These are phyloP conservation scores for Cercophora newfieldiana DNA, from an alignment of 495 filamentous ascomycete species.

Conservation along the genomic window DNA sequence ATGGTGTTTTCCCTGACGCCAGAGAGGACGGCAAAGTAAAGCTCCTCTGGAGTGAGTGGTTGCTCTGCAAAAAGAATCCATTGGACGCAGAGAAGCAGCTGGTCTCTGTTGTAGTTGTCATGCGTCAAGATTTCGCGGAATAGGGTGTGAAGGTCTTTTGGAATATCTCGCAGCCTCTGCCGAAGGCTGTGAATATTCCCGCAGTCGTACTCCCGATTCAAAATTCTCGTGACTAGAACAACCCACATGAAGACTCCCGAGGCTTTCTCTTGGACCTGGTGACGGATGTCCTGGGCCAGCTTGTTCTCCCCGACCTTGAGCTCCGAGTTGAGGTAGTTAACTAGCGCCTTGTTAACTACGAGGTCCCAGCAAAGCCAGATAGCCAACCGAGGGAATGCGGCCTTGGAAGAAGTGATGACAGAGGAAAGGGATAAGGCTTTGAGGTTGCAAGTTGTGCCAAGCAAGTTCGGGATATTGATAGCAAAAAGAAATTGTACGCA, in stretches of 20 bases:
- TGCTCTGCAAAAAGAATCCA: constrained; percentile 40
- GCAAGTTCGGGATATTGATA: too few species aligned
- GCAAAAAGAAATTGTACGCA: neutral
- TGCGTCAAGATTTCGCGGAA: constrained; percentile 37
- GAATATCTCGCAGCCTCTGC: constrained; percentile 31
- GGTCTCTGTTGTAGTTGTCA: constrained; percentile 29
- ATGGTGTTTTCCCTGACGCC: constrained; percentile 16
- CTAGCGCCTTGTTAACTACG: constrained; percentile 68
- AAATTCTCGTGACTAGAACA: constrained; percentile 42
- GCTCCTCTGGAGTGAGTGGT: constrained; percentile 34
- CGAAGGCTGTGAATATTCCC: constrained; percentile 15
- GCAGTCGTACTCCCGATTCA: constrained; percentile 34
- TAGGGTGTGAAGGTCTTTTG: constrained; percentile 28
- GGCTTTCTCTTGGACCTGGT: constrained; percentile 38
- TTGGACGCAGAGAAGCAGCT: constrained; percentile 35
- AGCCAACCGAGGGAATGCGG: too few species aligned
- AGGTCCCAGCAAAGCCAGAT: constrained; percentile 62
- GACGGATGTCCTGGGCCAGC: constrained; percentile 31
- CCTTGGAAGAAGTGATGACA: too few species aligned
- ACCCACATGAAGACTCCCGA: constrained; percentile 51
- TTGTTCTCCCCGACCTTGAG: constrained; percentile 19
- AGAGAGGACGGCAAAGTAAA: constrained; percentile 37
- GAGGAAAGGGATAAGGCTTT: too few species aligned
- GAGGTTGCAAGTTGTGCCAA: too few species aligned
- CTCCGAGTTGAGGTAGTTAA: constrained; percentile 21